Base-by-base conservation (phyloP, 225 moss, liverwort and hornwort species). In the Bryoerythrophyllum caledonicum region DNA sequence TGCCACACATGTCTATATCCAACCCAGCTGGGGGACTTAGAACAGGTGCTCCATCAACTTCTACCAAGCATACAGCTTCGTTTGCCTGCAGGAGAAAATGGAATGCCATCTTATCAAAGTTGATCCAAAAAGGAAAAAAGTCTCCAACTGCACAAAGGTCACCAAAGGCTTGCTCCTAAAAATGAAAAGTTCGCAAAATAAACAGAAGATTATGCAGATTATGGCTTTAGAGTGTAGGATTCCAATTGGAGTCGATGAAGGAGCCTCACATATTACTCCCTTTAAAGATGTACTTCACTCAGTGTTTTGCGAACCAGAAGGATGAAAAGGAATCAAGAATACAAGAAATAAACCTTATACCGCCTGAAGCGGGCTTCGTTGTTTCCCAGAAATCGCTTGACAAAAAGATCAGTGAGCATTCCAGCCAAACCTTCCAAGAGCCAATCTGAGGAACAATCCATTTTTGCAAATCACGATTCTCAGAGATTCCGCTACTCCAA, bases 361-460 rank as follows among this genome's bases (percentile, higher is more conserved):
- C 94, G 97, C 43, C 93, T 86, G 81, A 90, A 95, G 35, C 90
- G 88, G 51, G 97, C 90, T 80, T 99, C 97, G 76, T 99, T 99
- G 81, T 99, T 99, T 75, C 97, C 97, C 74, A 99, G 87, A 78
- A 83, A 91, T 51, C 93, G 93, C 87, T 90, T 93, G 51, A 99
- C 82, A 80, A 90, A 99, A 74, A 87, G 88, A 82, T 99, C 97
- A 63, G 91, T 88, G 51, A 97, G 90, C 83, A 90, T 93, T 41
- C 97, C 97, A 80, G 97, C 93, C 73, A 97, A 86, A 70, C 97
- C 97, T 80, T 97, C 94, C 84, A 97, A 80, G 53, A 97, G 90
- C 97, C 97, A 97, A 67, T 87, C 96, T 95, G 91, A 75, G 27
- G 10, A 43, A 51, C 65, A 86, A 54, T 55, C 49, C 76, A 79